These are phyloP conservation scores for Ophiocordyceps sinensis DNA, from an alignment of 2,329 filamentous ascomycete species.

Conservation along the genomic window DNA sequence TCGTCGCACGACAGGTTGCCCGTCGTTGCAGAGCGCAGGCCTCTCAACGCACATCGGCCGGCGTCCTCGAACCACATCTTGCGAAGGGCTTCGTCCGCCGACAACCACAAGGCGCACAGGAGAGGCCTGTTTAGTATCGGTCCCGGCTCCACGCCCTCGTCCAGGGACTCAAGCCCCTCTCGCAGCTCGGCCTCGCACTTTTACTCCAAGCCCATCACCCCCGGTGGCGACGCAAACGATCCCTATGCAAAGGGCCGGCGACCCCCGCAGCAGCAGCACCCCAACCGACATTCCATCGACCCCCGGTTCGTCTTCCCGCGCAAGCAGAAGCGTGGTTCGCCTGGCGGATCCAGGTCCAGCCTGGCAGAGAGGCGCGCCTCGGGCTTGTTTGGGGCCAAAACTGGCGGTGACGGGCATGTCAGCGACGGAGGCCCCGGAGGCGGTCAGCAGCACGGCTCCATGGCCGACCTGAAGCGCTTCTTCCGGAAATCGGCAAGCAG, in stretches of 20 bases:
- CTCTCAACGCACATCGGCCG: slow-evolving; percentile 25
- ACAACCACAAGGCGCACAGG: slow-evolving; percentile 30
- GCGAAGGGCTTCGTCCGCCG: slow-evolving; percentile 24
- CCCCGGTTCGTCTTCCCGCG: slow-evolving; percentile 72
- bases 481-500: slow-evolving; percentile 62
- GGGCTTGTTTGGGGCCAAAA: slow-evolving; percentile 19
- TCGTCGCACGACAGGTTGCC: slow-evolving; percentile 36
- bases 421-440: slow-evolving; percentile 12
- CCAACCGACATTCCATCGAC: slow-evolving; percentile 51
- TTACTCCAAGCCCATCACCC: slow-evolving; percentile 64
- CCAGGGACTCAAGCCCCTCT: slow-evolving; percentile 50
- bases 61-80: slow-evolving; percentile 27
- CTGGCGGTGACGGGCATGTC: slow-evolving; percentile 20
- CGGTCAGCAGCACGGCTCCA: slow-evolving; percentile 51
- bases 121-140: slow-evolving; percentile 39
- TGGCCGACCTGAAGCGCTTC: slow-evolving; percentile 93
- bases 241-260: slow-evolving; percentile 77
- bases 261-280: slow-evolving; percentile 50
- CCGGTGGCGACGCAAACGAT: slow-evolving; percentile 66
- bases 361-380: slow-evolving; percentile 41
- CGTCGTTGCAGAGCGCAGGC: slow-evolving; percentile 24
- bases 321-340: slow-evolving; percentile 52
- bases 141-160: slow-evolving; percentile 38
- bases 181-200: slow-evolving; percentile 45
- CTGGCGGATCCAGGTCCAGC: slow-evolving; percentile 35